A percentile compares a stretch with the other conserved stretches of the same genome.
phyloP scores from a whole-genome alignment of 768 basidiomycete species.

The Pulveroboletus sp. region DNA sequence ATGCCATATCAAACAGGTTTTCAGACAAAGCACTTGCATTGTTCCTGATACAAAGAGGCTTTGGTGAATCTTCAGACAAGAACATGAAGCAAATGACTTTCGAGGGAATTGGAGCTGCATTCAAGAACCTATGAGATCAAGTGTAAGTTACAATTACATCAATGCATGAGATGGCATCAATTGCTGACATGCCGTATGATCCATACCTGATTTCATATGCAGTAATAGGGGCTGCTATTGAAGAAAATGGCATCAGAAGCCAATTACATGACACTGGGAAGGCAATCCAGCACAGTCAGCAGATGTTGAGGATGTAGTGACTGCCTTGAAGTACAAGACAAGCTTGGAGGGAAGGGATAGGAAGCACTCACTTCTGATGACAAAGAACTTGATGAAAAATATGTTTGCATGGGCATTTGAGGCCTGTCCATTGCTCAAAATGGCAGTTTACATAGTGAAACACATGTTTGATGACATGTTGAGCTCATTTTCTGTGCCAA shows the following conservation, averaged over 20 bases:
- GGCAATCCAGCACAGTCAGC: background rate
- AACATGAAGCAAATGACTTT: background rate
- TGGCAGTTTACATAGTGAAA: background rate
- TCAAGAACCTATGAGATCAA: conserved; percentile 5
- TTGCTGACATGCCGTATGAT: background rate
- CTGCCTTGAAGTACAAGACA: background rate
- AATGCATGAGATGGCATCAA: no score
- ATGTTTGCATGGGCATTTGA: background rate
- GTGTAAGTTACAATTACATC: background rate
- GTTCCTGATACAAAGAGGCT: background rate
- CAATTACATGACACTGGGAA: background rate
- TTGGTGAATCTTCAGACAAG: no score
- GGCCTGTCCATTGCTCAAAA: background rate
- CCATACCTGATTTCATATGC: no score
- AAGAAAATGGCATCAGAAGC: background rate
- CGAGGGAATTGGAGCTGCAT: conserved; percentile 1
- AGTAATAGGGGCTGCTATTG: background rate
- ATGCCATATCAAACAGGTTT: background rate
- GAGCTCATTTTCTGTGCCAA: no score
- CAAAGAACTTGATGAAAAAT: background rate
- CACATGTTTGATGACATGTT: no score
- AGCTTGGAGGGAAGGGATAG: background rate
- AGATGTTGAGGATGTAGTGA: background rate
- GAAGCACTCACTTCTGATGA: background rate
- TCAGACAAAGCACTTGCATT: background rate